These are phyloP conservation scores for Backusella westeae DNA, from an alignment of 192 early-diverging fungal genomes.

Conservation along the genomic window DNA sequence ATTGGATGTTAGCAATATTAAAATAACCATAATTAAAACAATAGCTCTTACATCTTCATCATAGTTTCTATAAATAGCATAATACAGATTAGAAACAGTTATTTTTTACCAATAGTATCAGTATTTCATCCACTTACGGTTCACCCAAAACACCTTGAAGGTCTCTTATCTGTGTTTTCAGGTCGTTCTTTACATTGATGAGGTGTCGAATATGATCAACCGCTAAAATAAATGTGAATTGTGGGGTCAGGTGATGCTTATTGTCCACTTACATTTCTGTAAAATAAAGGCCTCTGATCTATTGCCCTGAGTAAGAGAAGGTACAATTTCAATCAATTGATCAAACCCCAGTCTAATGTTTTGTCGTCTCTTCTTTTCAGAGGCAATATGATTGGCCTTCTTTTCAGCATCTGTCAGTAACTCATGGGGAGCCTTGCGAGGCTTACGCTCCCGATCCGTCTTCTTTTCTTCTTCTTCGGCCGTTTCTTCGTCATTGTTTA, in stretches of 20 bases:
- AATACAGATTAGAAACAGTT: neutral
- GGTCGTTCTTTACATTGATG: constrained; percentile 57
- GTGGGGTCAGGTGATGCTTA: neutral
- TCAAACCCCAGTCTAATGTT: constrained; percentile 91
- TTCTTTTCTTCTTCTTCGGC: neutral
- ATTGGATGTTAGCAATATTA: neutral
- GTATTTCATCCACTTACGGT: constrained; percentile 31
- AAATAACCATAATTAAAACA: neutral
- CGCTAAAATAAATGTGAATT: constrained; percentile 34
- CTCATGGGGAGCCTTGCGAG: constrained; percentile 54
- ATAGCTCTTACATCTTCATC: constrained; percentile 29
- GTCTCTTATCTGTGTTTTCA: constrained; percentile 50
- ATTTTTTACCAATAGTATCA: neutral
- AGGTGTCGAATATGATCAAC: constrained; percentile 77
- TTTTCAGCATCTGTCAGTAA: constrained; percentile 89
- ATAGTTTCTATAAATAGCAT: constrained; percentile 15
- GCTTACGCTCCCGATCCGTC: constrained; percentile 15
- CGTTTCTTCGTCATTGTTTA: neutral
- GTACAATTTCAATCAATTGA: constrained; percentile 85
- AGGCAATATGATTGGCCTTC: constrained; percentile 93
- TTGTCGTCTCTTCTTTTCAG: constrained; percentile 89
- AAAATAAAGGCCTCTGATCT: constrained; percentile 84
- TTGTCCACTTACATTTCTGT: constrained; percentile 60
- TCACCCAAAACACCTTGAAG: constrained; percentile 51
- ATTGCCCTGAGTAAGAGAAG: constrained; percentile 77